These are phyloP conservation scores for Eutrema salsugineum DNA, from an alignment of 441 rosid genomes.

Conservation along the genomic window DNA sequence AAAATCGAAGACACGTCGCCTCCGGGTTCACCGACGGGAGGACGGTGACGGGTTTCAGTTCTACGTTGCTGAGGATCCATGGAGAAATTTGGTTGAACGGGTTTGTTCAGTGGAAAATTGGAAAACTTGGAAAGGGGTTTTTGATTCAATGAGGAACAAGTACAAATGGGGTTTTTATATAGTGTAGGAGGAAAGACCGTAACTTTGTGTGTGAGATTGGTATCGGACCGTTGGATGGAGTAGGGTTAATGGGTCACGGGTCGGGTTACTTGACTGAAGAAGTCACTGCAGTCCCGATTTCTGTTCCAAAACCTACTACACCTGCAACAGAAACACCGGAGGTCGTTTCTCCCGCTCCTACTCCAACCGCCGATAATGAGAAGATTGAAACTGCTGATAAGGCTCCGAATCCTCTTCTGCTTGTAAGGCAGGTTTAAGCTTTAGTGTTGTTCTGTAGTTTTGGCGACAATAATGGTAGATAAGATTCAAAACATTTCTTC, in stretches of 20 bases:
- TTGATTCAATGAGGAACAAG: neutral
- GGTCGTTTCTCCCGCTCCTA: no score
- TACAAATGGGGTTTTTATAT: neutral
- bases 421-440: no score
- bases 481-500: no score
- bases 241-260: neutral
- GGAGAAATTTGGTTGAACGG: slow-evolving; percentile 19
- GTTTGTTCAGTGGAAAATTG: neutral
- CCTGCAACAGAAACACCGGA: no score
- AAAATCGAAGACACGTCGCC: slow-evolving; percentile 37
- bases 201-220: neutral
- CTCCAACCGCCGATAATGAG: no score
- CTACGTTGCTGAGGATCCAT: slow-evolving; percentile 54
- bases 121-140: neutral
- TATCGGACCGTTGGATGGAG: neutral
- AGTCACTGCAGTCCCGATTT: no score
- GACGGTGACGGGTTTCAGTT: slow-evolving; percentile 20
- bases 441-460: no score
- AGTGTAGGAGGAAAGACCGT: neutral
- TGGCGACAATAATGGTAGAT: no score
- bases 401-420: no score
- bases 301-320: no score
- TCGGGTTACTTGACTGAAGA: no score
- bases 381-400: no score
- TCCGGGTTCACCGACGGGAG: slow-evolving; percentile 33